Conservation (phyloP, 2,329 filamentous ascomycete species). For the Fusarium concolor region DNA sequence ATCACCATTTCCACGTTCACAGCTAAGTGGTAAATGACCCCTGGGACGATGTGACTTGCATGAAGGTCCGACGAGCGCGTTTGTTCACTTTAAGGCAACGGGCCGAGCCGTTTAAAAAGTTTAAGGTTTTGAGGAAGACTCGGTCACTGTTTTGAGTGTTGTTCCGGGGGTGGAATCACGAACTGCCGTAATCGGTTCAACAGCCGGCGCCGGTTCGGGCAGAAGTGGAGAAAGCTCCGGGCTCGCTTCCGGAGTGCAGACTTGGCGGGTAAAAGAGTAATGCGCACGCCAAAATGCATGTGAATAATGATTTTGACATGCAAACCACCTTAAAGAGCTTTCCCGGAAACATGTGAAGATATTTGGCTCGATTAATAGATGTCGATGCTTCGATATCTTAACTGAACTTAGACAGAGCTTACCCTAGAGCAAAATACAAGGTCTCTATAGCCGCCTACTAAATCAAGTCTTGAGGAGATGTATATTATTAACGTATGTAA, state of each 20-base stretch:
- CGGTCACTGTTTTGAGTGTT: constrained; percentile 26
- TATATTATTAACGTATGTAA: too few species aligned
- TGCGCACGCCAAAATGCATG: neutral
- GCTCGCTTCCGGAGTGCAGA: neutral
- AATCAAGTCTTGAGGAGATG: too few species aligned
- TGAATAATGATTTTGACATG: neutral
- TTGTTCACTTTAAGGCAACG: constrained; percentile 28
- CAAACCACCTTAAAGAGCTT: neutral
- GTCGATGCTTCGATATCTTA: neutral
- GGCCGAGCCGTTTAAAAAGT: constrained; percentile 27
- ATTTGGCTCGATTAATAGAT: neutral
- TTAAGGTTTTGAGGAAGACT: neutral
- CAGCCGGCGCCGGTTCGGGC: constrained; percentile 28
- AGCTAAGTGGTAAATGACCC: constrained; percentile 25
- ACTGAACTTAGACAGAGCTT: neutral
- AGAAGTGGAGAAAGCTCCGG: constrained; percentile 21
- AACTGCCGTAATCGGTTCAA: constrained; percentile 36
- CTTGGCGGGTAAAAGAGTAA: neutral
- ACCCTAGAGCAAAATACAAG: neutral
- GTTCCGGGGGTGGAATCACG: constrained; percentile 2
- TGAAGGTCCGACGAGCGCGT: constrained; percentile 8
- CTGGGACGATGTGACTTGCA: neutral
- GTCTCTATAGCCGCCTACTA: neutral
- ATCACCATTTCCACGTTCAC: constrained; percentile 31
- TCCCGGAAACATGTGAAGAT: neutral